Conservation (phyloP, 441 rosid species). For the Croton laevigatus region DNA sequence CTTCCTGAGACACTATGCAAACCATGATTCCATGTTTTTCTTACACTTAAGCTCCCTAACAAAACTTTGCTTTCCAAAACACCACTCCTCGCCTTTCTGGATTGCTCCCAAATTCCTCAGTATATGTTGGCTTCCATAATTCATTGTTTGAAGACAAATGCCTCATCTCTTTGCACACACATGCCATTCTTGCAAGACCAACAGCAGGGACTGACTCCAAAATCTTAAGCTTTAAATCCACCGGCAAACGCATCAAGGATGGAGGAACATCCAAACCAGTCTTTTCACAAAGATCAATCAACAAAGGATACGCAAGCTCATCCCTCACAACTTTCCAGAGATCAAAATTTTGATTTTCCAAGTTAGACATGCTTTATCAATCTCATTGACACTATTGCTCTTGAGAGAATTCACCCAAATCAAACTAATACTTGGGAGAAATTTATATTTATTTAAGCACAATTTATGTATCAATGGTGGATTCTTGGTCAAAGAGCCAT, state of each 20-base stretch:
- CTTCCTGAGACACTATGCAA: too few species aligned
- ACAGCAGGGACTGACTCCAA: slow-evolving; percentile 49
- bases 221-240: slow-evolving; percentile 59
- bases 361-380: slow-evolving; percentile 18
- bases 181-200: slow-evolving; percentile 50
- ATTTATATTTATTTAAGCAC: slow-evolving; percentile 42
- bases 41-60: too few species aligned
- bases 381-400: slow-evolving; percentile 16
- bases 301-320: slow-evolving; percentile 55
- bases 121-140: slow-evolving; percentile 63
- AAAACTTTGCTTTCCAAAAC: slow-evolving; percentile 48
- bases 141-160: slow-evolving; percentile 50
- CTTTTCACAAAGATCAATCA: slow-evolving; percentile 54
- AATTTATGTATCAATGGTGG: slow-evolving; percentile 28
- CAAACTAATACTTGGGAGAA: slow-evolving; percentile 38
- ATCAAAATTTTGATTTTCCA: slow-evolving; percentile 44
- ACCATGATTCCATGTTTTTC: too few species aligned
- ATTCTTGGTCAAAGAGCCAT: slow-evolving; percentile 41
- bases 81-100: background rate
- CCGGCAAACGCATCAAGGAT: slow-evolving; percentile 54
- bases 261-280: slow-evolving; percentile 50
- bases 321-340: slow-evolving; percentile 78
- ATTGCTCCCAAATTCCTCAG: slow-evolving; percentile 35
- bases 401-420: slow-evolving; percentile 32
- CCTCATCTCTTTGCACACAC: slow-evolving; percentile 50